Evolutionary conservation across 2,329 filamentous ascomycete genomes (phyloP), one percentile per base, ranked within the genome.

Genomic region (Spiromastix sp.): DNA sequence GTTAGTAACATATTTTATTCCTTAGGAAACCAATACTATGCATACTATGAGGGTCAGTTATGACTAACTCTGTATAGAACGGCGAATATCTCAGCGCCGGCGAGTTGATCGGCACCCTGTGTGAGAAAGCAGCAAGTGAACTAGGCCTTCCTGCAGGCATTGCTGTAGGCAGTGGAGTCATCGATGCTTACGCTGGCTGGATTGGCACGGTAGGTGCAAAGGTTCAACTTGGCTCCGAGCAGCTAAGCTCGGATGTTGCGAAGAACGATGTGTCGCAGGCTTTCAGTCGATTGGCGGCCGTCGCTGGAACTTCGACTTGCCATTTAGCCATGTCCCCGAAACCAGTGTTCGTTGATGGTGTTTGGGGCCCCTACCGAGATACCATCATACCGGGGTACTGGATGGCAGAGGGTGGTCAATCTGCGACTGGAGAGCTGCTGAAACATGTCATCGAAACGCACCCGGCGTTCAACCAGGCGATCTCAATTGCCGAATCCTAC

Each of bases 151-250:
- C 81, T 4, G 70, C 81, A 13, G 89, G 87, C 25, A 91, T 95
- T 48, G 85, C 91, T 12, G 82, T 98, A 37, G 91, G 91, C 36
- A 93, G 85, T 52, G 87, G 87, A 59, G 91, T 98, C 44, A 98
- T 98, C 53, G 91, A 98, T 57, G 91, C 91, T 12, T 98, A 98
- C 52, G 91, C 91, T 40, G 91, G 91, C 44, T 98, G 91, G 91
- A 91, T 98, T 48, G 91, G 91, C 42, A 96, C 91, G 1, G 91
- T 98, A n/a, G 91, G 91, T 39, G 89, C 91, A 41, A 95, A 95
- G 60, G 85, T 95, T 48, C 74, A 85, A 46, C 72, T 93, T 11
- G 70, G 71, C 26, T 64, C 70, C 38, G 75, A 81, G 37, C 72
- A 81, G 31, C 70, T 89, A 25, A 79, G 81, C 54, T 68, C 74